A percentile compares a stretch with the other conserved stretches of the same genome.
Evolutionary conservation across 805 yeast species (phyloP).

Genomic region (Pichia thaimueangensis): DNA sequence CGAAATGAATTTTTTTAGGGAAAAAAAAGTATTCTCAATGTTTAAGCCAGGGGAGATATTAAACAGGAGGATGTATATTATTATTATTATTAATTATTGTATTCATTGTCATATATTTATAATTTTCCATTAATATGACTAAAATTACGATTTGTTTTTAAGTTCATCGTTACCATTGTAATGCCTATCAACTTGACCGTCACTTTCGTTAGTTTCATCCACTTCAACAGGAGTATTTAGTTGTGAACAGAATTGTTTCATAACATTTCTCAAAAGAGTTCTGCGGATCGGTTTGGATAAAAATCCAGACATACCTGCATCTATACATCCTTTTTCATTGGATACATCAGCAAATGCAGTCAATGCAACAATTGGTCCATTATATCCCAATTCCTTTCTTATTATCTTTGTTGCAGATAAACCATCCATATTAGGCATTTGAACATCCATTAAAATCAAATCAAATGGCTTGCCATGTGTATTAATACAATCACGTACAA

Average conservation of each 20-base stretch:
- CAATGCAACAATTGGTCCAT: conserved; percentile 81
- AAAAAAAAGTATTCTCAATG: no score
- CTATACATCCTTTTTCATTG: conserved; percentile 77
- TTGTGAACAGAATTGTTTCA: conserved; percentile 38
- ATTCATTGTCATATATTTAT: no score
- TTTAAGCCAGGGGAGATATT: no score
- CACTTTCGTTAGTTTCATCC: conserved; percentile 1
- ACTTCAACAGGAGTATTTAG: background rate
- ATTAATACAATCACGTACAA: conserved; percentile 44
- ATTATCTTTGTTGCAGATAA: conserved; percentile 72
- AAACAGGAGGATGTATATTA: no score
- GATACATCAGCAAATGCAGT: conserved; percentile 95
- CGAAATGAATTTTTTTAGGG: no score
- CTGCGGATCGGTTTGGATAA: conserved; percentile 83
- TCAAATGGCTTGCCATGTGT: conserved; percentile 43
- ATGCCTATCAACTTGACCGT: background rate
- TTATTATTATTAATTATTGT: no score
- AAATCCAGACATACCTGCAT: conserved; percentile 91
- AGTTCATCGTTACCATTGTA: no score
- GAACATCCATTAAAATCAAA: conserved; percentile 92
- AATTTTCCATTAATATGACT: no score
- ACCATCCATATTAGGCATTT: conserved; percentile 94
- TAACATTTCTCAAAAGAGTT: conserved; percentile 53
- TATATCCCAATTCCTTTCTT: conserved; percentile 52
- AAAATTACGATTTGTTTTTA: no score